Evolutionary conservation across 1,284 basidiomycete genomes (phyloP), one percentile per base, ranked within the genome.

Genomic region (Leccinum fallax): DNA sequence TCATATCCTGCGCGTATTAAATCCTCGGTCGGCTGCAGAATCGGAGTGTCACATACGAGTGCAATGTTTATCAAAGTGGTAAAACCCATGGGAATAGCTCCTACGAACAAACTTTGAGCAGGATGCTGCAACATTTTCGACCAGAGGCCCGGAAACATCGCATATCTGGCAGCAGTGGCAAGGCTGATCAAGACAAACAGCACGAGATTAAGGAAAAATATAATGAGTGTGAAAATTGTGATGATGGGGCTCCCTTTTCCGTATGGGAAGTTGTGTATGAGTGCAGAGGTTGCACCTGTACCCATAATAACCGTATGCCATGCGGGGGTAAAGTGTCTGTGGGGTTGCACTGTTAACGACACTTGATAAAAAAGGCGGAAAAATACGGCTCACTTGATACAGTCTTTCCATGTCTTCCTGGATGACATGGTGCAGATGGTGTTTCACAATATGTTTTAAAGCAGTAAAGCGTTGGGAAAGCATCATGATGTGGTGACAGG

Each of bases 21-120:
- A 32, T 51, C 9, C 6, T 52, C 8, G 16, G 10, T 6, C 16
- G 26, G 10, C 63, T 21, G 40, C 5, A 3, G 16, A 8, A 1
- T 36, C 5, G 19, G 11, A 46, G n/a, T 8, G 28, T 79, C 72
- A 10, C 83, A 83, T 7, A 77, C 76, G n/a, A 82, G 66, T 11
- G 79, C 81, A 77, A 86, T 80, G 9, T 62, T 83, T 69, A 74
- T 86, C 70, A 72, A 74, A 0, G 88, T 89, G 3, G 78, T 76
- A 16, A 84, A 76, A 8, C 84, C 87, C 85, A 89, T 88, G 0
- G 86, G 81, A 65, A 86, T 76, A 34, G 81, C 80, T 3, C 87
- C 86, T 38, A 88, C 76, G 68, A 83, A 89, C 63, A 89, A 75
- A 60, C 85, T 83, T 65, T 89, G 83, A 3, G 79, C 75, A 0